Conservation (phyloP, 31 red algal species). For the Porphyra umbilicalis region DNA sequence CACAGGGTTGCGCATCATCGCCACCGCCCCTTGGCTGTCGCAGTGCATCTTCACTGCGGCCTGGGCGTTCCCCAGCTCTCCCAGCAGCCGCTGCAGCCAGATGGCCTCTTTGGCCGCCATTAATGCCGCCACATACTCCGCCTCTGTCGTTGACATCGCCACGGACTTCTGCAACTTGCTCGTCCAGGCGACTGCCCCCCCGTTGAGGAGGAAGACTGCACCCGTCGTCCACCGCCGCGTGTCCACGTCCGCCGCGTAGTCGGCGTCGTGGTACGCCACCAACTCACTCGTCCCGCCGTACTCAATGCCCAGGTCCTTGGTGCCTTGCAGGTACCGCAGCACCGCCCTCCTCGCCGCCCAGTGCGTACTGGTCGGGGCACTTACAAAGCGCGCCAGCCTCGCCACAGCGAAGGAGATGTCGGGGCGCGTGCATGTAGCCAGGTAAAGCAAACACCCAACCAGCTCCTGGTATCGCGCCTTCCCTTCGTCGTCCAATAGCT, state of each 20-base stretch:
- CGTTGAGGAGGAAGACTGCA: constrained; percentile 18
- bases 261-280: constrained; percentile 14
- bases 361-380: too few relatives aligned
- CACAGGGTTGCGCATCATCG: constrained; percentile 4
- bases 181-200: neutral
- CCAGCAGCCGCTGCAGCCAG: constrained; percentile 4
- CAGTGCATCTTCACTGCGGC: neutral
- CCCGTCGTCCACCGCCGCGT: constrained; percentile 10
- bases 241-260: constrained; percentile 5
- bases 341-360: too few relatives aligned
- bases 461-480: too few relatives aligned
- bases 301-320: too few relatives aligned
- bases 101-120: constrained; percentile 15
- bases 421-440: too few relatives aligned
- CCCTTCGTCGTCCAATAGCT: too few relatives aligned
- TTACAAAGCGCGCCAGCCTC: too few relatives aligned
- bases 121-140: constrained; percentile 21
- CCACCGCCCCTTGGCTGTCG: constrained; percentile 12
- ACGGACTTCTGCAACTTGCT: constrained; percentile 10
- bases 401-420: too few relatives aligned
- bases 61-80: neutral
- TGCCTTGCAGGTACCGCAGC: too few relatives aligned
- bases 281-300: too few relatives aligned
- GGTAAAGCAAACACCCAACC: too few relatives aligned
- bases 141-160: constrained; percentile 8